Conservation (phyloP, 257 asterid species). For the Capsicum baccatum region DNA sequence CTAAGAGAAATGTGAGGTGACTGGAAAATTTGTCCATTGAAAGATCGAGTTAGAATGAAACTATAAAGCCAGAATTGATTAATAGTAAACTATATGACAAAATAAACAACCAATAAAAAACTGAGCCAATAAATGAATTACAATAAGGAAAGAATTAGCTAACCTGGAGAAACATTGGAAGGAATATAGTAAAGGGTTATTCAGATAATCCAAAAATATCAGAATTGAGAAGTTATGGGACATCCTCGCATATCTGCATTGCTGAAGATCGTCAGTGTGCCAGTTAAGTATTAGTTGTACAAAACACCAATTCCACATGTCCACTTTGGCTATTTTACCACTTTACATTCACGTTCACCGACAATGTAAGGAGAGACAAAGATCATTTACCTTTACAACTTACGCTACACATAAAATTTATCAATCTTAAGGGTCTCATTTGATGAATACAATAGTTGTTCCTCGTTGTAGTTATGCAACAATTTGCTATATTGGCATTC, state of each 20-base stretch:
- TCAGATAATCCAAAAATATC: slow-evolving; percentile 82
- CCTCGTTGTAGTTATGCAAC: slow-evolving; percentile 9
- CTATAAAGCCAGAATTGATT: not conserved
- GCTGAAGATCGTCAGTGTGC: not conserved
- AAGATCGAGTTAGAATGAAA: slow-evolving; percentile 27
- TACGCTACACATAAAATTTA: not conserved
- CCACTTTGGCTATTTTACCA: not conserved
- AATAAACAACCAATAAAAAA: slow-evolving; percentile 18
- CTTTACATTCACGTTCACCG: not conserved
- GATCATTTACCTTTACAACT: not conserved
- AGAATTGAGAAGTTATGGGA: slow-evolving; percentile 81
- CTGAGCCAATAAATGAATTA: not conserved
- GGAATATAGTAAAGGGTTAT: slow-evolving; percentile 79
- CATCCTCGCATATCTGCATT: slow-evolving; percentile 79
- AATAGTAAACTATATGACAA: not conserved
- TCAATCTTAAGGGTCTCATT: slow-evolving; percentile 1
- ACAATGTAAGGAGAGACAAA: not conserved
- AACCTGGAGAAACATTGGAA: slow-evolving; percentile 93
- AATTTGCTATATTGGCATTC: not conserved
- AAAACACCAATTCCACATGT: not conserved
- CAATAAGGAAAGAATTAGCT: slow-evolving; percentile 19
- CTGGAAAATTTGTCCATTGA: slow-evolving; percentile 80
- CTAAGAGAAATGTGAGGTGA: slow-evolving; percentile 74
- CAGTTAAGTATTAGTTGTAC: not conserved
- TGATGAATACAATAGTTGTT: not conserved